Conservation (phyloP, 176 grass and related monocot genomes). For the Dendrocalamus sinicus region DNA sequence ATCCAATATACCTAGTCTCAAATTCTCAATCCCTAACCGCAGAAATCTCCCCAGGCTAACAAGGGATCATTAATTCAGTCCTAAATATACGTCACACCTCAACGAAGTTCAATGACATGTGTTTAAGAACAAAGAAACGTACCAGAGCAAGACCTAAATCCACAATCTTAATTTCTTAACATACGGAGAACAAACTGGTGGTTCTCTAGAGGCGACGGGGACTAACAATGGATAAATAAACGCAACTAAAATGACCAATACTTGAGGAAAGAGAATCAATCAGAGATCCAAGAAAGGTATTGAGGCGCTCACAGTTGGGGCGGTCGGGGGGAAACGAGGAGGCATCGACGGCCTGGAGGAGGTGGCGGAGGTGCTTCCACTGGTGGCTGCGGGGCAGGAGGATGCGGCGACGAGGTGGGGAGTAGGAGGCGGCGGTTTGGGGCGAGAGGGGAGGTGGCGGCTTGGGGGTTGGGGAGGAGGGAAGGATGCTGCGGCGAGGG, state of each 20-base stretch:
- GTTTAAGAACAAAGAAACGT: not conserved
- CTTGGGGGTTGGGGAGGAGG: no score
- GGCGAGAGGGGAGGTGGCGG: no score
- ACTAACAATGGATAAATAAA: not conserved
- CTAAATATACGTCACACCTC: not conserved
- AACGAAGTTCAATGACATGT: not conserved
- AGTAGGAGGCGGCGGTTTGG: no score
- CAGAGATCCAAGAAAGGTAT: not conserved
- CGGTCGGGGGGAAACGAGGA: slow-evolving; percentile 52
- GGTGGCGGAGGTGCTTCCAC: slow-evolving; percentile 92
- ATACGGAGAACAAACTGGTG: not conserved
- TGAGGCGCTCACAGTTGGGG: slow-evolving; percentile 74
- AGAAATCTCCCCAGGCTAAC: not conserved
- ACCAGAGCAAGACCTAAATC: slow-evolving; percentile 8
- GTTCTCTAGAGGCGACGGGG: not conserved
- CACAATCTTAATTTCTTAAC: not conserved
- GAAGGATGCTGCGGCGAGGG: no score
- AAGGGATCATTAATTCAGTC: not conserved
- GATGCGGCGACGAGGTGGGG: no score
- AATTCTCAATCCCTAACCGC: not conserved
- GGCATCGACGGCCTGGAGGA: slow-evolving; percentile 79
- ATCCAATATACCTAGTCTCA: not conserved
- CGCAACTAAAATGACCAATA: not conserved
- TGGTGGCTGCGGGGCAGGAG: slow-evolving; percentile 74
- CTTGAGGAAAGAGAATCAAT: not conserved